Evolutionary conservation across 805 yeast genomes (phyloP).

Genomic region (Priceomyces haplophilus): DNA sequence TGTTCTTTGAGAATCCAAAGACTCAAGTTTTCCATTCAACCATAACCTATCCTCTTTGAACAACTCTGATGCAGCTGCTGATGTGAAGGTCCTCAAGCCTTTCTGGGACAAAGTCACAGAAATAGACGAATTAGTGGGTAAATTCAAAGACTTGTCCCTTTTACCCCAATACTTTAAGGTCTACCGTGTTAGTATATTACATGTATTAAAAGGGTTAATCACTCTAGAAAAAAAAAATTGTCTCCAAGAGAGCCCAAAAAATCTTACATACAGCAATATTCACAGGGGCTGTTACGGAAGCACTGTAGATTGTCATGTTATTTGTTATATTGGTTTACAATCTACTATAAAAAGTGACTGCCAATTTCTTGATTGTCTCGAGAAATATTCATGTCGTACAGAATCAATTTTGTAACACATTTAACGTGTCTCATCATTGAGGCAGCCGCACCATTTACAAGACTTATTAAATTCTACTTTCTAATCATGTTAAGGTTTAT

Average conservation of each 20-base stretch:
- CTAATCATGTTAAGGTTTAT: background rate
- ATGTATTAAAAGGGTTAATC: background rate
- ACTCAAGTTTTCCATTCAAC: constrained; percentile 82
- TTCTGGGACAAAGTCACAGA: constrained; percentile 91
- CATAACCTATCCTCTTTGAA: constrained; percentile 68
- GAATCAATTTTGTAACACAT: background rate
- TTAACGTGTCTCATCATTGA: background rate
- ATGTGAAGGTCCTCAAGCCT: constrained; percentile 87
- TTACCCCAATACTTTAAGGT: constrained; percentile 99
- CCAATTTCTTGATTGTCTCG: constrained; percentile 5
- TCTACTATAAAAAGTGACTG: constrained; percentile 3
- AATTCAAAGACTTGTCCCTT: constrained; percentile 79
- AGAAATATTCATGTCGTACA: constrained; percentile 2
- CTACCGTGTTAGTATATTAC: constrained; percentile 27
- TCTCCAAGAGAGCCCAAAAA: background rate
- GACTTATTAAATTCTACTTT: too few species aligned
- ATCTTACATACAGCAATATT: constrained; percentile 79
- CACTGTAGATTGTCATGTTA: constrained; percentile 55
- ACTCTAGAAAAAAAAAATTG: background rate
- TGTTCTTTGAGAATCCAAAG: constrained; percentile 59
- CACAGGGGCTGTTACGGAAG: constrained; percentile 94
- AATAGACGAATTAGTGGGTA: constrained; percentile 95
- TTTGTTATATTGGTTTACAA: background rate
- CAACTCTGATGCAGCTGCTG: constrained; percentile 65
- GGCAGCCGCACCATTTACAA: background rate